Percentiles rank a stretch among this genome's conserved stretches.
Conservation (phyloP, 805 yeast genomes). For the Torulaspora indica region DNA sequence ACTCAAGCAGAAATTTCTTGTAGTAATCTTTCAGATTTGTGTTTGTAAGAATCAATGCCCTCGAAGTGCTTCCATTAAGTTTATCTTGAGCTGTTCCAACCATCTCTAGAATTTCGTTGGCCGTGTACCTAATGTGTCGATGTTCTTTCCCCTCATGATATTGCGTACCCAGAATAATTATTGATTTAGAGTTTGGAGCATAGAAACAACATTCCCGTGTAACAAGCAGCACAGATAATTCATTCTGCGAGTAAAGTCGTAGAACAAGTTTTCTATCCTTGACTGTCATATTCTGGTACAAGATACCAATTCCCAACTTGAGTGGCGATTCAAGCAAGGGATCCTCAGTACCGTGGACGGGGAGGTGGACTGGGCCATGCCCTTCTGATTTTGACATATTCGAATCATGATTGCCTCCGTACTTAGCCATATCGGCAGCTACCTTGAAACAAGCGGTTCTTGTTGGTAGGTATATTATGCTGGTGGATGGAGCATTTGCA, state of each 20-base stretch:
- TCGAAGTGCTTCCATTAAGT: conserved; percentile 35
- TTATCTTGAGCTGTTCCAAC: conserved; percentile 41
- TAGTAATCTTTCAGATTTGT: conserved; percentile 56
- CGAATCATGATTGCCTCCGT: conserved; percentile 37
- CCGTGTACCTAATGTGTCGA: conserved; percentile 61
- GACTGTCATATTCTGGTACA: conserved; percentile 52
- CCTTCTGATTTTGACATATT: conserved; percentile 34
- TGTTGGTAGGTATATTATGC: conserved; percentile 55
- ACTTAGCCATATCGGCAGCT: conserved; percentile 42
- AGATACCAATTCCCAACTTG: conserved; percentile 58
- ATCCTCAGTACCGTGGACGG: conserved; percentile 47
- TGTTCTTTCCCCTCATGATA: conserved; percentile 69
- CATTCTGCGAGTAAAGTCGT: conserved; percentile 46
- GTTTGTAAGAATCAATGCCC: conserved; percentile 54
- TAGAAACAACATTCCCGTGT: conserved; percentile 51
- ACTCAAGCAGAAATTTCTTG: conserved; percentile 62
- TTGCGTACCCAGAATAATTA: conserved; percentile 67
- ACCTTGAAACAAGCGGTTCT: conserved; percentile 52
- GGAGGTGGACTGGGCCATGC: conserved; percentile 37
- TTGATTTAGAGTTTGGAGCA: conserved; percentile 50
- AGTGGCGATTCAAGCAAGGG: conserved; percentile 41
- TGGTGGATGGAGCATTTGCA: conserved; percentile 31
- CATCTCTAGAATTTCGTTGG: conserved; percentile 64
- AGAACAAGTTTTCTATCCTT: conserved; percentile 54
- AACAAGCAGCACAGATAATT: conserved; percentile 54